Evolutionary conservation across 108 stramenopile genomes (phyloP).

Genomic region (Cyclostephanos tholiformis): DNA sequence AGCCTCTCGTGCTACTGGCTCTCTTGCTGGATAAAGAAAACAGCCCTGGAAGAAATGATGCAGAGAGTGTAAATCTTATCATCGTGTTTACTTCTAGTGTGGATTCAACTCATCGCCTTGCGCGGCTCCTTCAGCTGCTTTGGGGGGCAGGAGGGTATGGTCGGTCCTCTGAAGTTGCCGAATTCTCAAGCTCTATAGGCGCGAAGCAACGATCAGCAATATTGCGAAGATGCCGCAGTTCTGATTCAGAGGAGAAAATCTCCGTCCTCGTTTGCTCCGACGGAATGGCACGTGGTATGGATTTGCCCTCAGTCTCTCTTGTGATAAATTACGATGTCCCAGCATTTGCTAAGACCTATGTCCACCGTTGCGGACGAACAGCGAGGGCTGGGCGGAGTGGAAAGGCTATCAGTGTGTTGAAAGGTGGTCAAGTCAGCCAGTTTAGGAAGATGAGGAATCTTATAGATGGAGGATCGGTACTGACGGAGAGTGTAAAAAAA

Average conservation of each 20-base stretch:
- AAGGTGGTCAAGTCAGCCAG: conserved; percentile 69
- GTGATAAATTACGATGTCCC: conserved; percentile 89
- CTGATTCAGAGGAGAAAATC: conserved; percentile 38
- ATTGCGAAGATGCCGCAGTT: conserved; percentile 64
- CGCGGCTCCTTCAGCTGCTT: conserved; percentile 86
- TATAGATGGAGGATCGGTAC: conserved; percentile 54
- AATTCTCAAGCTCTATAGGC: conserved; percentile 76
- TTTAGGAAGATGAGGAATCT: conserved; percentile 67
- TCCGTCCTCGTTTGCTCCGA: conserved; percentile 82
- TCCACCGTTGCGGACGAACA: conserved; percentile 85
- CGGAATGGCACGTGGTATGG: conserved; percentile 89
- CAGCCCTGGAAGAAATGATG: conserved; percentile 2
- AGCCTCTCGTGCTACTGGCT: conserved; percentile 89
- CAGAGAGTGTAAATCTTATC: conserved; percentile 40
- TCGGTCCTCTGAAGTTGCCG: conserved; percentile 52
- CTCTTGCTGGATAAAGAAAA: conserved; percentile 73
- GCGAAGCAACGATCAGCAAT: conserved; percentile 67
- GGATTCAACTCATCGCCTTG: conserved; percentile 91
- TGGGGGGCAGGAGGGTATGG: conserved; percentile 63
- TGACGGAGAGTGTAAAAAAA: conserved; percentile 53
- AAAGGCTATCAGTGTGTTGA: conserved; percentile 69
- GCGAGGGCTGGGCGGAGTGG: conserved; percentile 79
- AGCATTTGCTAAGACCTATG: conserved; percentile 81
- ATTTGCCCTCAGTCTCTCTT: conserved; percentile 59
- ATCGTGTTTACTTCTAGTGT: conserved; percentile 95